Base-by-base conservation (phyloP, 768 basidiomycete genomes). In the Holtermanniella nyarrowii region DNA sequence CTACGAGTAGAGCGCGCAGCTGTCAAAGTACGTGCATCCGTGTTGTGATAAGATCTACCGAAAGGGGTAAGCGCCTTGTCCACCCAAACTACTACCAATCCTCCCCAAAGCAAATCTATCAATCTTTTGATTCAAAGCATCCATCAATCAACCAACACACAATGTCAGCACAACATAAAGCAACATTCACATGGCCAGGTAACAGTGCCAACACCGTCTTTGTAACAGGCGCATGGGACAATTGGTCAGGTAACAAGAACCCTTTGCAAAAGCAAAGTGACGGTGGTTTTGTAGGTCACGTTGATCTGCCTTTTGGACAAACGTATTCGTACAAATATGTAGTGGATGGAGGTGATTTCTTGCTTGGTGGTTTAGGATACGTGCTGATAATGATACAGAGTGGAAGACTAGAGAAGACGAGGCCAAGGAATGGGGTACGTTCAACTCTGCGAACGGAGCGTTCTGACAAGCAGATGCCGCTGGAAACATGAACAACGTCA, bases 321-420 rank as follows among this genome's bases (percentile, higher is more conserved):
- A 71, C 65, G 47, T 61, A 69, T 48, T 67, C 69, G 25, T 71
- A 68, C 61, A 71, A 71, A 53, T 71, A 71, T 55, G 69, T 71
- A 21, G 67, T 69, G 7, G 69, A 71, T 57, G 69, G 69, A 21
- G 65, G 65, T 64, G 51, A 51, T 61, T 59, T 4, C 16, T 26
- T 20, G 42, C 20, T 42, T 37, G 31, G 26, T n/a, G 7, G 12
- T 45, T 16, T 43, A 11, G 24, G 40, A 42, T 14, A 22, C 18
- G 44, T 21, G 43, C 48, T 60, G 51, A 57, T 24, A 26, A 16
- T 18, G 37, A 7, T n/a, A 18, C 52, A 66, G 63, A 68, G 26
- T 71, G 69, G 69, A 66, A 69, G 53, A 68, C 65, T 26, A 48
- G 69, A 39, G 69, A 71, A 48, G 69, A 71, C 44, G 69, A 71